Evolutionary conservation across 208 protist species (phyloP).

Genomic region (Willaertia magna): DNA sequence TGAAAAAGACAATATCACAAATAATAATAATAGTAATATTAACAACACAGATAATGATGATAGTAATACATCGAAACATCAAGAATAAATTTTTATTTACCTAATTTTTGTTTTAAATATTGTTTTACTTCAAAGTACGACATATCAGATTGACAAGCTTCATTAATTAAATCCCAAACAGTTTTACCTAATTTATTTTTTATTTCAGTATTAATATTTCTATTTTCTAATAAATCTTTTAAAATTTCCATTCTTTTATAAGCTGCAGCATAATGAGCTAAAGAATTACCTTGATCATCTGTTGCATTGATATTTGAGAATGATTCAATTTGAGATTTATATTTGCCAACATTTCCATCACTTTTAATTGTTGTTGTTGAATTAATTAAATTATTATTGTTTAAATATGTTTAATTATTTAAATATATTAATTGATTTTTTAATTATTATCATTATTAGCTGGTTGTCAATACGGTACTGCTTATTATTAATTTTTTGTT

Average conservation of each 20-base stretch:
- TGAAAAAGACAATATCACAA: background rate
- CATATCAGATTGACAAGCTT: background rate
- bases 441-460: too few relatives aligned
- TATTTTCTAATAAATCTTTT: background rate
- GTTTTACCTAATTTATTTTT: background rate
- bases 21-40: too few relatives aligned
- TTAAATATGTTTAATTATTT: too few relatives aligned
- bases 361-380: too few relatives aligned
- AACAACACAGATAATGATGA: too few relatives aligned
- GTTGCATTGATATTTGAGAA: background rate
- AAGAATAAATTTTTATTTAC: too few relatives aligned
- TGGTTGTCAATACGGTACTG: too few relatives aligned
- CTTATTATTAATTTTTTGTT: too few relatives aligned
- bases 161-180: background rate
- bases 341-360: background rate
- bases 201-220: background rate
- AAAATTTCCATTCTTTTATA: background rate
- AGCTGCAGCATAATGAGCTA: background rate
- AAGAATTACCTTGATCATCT: background rate
- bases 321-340: background rate
- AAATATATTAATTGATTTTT: too few relatives aligned
- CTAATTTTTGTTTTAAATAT: background rate
- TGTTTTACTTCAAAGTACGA: background rate
- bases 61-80: background rate
- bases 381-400: too few relatives aligned